A percentile compares a stretch with the other conserved stretches of the same genome.
Evolutionary conservation across 2,329 filamentous ascomycete genomes (phyloP).

Genomic region (Trichocomaceae sp.): DNA sequence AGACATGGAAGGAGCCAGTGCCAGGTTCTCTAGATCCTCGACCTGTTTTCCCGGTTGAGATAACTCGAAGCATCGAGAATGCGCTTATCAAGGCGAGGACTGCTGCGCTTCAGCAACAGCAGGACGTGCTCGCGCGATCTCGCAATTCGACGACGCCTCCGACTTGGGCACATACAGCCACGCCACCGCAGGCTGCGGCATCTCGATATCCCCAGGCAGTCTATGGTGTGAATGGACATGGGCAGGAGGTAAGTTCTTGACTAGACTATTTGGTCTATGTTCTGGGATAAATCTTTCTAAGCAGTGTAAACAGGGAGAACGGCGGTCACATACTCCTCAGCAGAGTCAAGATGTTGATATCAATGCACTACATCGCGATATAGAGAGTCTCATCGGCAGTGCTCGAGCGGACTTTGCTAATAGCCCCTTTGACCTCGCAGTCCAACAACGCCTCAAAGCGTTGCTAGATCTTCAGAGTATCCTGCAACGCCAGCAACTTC

Average conservation of each 20-base stretch:
- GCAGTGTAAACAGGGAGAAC: not conserved
- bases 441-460: constrained; percentile 74
- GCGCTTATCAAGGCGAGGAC: constrained; percentile 77
- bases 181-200: constrained; percentile 53
- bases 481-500: constrained; percentile 69
- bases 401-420: constrained; percentile 68
- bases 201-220: constrained; percentile 34
- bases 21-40: constrained; percentile 88
- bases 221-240: constrained; percentile 25
- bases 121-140: constrained; percentile 48
- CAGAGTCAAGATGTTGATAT: constrained; percentile 45
- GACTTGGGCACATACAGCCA: constrained; percentile 66
- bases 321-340: constrained; percentile 24
- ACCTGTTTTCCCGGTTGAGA: constrained; percentile 81
- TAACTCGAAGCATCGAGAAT: constrained; percentile 87
- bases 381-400: constrained; percentile 67
- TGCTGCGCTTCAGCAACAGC: constrained; percentile 45
- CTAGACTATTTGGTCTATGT: not conserved
- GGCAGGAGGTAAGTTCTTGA: constrained; percentile 17
- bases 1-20: constrained; percentile 96
- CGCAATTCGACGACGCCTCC: constrained; percentile 48
- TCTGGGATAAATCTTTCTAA: not conserved
- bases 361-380: constrained; percentile 73
- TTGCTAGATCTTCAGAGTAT: constrained; percentile 78
- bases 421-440: constrained; percentile 67